phyloP scores from a whole-genome alignment of 2,329 filamentous ascomycete genomes.

The Botrytis tulipae region DNA sequence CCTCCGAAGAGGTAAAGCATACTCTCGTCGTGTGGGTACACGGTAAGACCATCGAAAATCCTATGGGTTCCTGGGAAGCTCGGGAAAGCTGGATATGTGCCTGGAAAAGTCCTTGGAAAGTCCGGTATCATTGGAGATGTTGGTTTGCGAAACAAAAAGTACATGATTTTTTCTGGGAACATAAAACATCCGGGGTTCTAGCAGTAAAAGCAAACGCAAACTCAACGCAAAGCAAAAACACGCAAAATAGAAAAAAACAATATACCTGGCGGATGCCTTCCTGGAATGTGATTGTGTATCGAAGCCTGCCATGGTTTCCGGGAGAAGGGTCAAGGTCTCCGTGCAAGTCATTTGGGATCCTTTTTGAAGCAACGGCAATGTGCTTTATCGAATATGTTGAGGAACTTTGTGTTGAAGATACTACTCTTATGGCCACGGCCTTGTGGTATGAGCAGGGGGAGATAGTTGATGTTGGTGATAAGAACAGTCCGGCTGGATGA shows the following conservation, averaged over 20 bases:
- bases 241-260: slow-evolving; percentile 30
- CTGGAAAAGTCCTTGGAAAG: slow-evolving; percentile 17
- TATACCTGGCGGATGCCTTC: slow-evolving; percentile 39
- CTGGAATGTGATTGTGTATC: slow-evolving; percentile 32
- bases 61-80: background rate
- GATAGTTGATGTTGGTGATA: slow-evolving; percentile 18
- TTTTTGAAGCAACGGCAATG: slow-evolving; percentile 23
- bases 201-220: slow-evolving; percentile 22
- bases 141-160: slow-evolving; percentile 26
- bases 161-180: slow-evolving; percentile 36
- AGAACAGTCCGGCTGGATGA: slow-evolving; percentile 22
- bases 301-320: slow-evolving; percentile 39
- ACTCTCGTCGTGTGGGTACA: slow-evolving; percentile 15
- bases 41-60: slow-evolving; percentile 7
- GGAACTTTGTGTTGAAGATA: slow-evolving; percentile 19
- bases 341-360: slow-evolving; percentile 37
- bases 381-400: slow-evolving; percentile 17
- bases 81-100: slow-evolving; percentile 14
- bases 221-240: slow-evolving; percentile 25
- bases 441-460: slow-evolving; percentile 22
- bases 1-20: slow-evolving; percentile 8
- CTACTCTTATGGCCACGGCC: slow-evolving; percentile 29
- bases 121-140: slow-evolving; percentile 22
- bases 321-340: slow-evolving; percentile 36
- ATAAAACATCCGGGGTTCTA: slow-evolving; percentile 26